Base-by-base conservation (phyloP, 2,329 filamentous ascomycete species). In the Pseudohalonectria lignicola region DNA sequence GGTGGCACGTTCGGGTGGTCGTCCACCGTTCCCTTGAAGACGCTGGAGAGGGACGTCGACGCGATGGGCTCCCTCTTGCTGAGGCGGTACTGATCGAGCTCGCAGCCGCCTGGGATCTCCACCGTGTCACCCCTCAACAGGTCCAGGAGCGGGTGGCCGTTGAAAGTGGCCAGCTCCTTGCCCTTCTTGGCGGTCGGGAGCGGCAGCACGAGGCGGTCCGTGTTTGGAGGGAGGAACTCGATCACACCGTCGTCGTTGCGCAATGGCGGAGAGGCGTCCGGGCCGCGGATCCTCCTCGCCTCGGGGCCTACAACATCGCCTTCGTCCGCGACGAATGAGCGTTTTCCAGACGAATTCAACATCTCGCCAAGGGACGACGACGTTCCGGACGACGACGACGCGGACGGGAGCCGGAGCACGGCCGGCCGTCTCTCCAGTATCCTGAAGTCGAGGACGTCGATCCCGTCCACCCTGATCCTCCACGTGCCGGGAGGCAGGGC, bases 51-150 rank as follows among this genome's bases (percentile, higher is more conserved):
- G 4, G 61, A 59, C 1, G 70, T 73, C 2, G 66, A 65, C 4
- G 72, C 71, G 38, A 77, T 76, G n/a, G 67, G 64, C 13, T 74
- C 65, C 28, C 63, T 60, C 50, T 72, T 76, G 28, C 69, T 74
- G 44, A 77, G 56, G 37, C 63, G 62, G 43, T 76, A 77, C 39
- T 65, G 54, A 47, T 74, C 68, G 6, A 71, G 53, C 46, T 73
- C 69, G 44, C 61, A 64, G 12, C 66, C 63, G 28, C 66, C 65
- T 2, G 68, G 62, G 4, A 76, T 59, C 15, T 60, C 57, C 10
- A 69, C 56, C 0, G 67, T 70, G 34, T 74, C 63, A 23, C 67
- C 66, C 39, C 61, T 53, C 42, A 67, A 56, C 31, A 74, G 53
- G 26, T 74, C 67, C 13, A 76, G 51, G 2, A 76, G 58, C 7